These are phyloP conservation scores for Pythium vanterpoolii DNA, from an alignment of 352 stramenopile species.

Conservation along the genomic window DNA sequence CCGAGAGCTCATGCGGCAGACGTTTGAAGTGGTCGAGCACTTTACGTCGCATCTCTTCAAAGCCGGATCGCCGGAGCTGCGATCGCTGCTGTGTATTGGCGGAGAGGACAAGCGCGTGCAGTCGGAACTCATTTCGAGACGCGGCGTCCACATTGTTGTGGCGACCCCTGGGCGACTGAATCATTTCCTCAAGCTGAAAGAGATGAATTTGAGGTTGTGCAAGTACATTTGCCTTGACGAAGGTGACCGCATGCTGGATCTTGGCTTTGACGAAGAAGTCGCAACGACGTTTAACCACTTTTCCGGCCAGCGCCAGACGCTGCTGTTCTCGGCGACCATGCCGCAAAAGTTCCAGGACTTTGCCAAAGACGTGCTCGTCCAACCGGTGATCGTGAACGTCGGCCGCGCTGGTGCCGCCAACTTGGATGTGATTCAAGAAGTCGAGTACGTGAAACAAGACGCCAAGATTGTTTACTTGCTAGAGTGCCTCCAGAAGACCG, in stretches of 20 bases:
- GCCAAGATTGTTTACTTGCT: slow-evolving; percentile 99
- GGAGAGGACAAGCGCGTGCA: slow-evolving; percentile 94
- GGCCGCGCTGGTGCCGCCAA: slow-evolving; percentile 97
- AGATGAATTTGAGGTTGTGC: slow-evolving; percentile 94
- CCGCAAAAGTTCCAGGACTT: slow-evolving; percentile 99
- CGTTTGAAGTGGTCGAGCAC: slow-evolving; percentile 95
- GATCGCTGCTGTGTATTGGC: slow-evolving; percentile 94
- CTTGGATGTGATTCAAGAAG: slow-evolving; percentile 99
- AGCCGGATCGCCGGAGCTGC: slow-evolving; percentile 78
- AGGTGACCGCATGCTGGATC: slow-evolving; percentile 97
- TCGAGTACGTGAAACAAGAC: slow-evolving; percentile 99
- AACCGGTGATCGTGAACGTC: slow-evolving; percentile 98
- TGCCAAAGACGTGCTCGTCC: slow-evolving; percentile 94
- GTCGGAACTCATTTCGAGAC: slow-evolving; percentile 78
- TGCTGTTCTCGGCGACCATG: slow-evolving; percentile 99
- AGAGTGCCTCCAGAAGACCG: slow-evolving; percentile 99
- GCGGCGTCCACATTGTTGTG: slow-evolving; percentile 96
- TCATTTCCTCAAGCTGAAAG: slow-evolving; percentile 94
- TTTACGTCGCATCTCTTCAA: slow-evolving; percentile 85
- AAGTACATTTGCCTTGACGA: slow-evolving; percentile 99
- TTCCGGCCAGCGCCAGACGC: slow-evolving; percentile 94
- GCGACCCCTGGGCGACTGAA: slow-evolving; percentile 96
- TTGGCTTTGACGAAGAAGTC: slow-evolving; percentile 92
- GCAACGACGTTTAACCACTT: slow-evolving; percentile 99
- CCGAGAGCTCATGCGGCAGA: slow-evolving; percentile 97